These are phyloP conservation scores for Xerocomellus amylosporus DNA, from an alignment of 768 basidiomycete species.

Conservation along the genomic window DNA sequence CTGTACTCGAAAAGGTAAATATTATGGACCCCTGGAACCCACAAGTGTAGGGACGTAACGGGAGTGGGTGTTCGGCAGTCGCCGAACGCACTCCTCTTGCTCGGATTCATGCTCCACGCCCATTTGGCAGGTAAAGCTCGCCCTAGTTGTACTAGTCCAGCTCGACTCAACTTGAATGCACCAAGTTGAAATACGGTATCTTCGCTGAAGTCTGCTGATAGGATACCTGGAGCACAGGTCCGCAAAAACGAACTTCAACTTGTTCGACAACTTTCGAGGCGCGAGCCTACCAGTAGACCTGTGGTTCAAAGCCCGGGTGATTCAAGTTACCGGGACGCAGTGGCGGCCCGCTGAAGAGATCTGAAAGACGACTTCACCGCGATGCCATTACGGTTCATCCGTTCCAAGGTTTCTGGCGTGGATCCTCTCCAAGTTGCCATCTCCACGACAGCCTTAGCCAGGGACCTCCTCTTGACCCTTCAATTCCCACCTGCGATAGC, in stretches of 20 bases:
- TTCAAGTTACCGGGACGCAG: neutral
- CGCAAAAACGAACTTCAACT: neutral
- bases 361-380: neutral
- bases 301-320: neutral
- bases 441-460: conserved; percentile 28
- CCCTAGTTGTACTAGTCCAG: too few species aligned
- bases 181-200: neutral
- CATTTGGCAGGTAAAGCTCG: too few species aligned
- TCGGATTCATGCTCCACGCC: too few species aligned
- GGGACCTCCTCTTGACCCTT: conserved; percentile 32
- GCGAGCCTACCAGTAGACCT: too few species aligned
- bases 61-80: too few species aligned
- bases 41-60: too few species aligned
- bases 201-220: too few species aligned
- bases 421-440: conserved; percentile 33
- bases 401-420: conserved; percentile 24
- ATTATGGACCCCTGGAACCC: too few species aligned
- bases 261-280: neutral
- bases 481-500: conserved; percentile 45
- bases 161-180: neutral
- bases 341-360: neutral
- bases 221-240: neutral
- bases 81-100: too few species aligned
- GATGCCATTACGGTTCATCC: conserved; percentile 32
- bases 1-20: too few species aligned